Base-by-base conservation (phyloP, 768 basidiomycete genomes). In the Trametes elegans region DNA sequence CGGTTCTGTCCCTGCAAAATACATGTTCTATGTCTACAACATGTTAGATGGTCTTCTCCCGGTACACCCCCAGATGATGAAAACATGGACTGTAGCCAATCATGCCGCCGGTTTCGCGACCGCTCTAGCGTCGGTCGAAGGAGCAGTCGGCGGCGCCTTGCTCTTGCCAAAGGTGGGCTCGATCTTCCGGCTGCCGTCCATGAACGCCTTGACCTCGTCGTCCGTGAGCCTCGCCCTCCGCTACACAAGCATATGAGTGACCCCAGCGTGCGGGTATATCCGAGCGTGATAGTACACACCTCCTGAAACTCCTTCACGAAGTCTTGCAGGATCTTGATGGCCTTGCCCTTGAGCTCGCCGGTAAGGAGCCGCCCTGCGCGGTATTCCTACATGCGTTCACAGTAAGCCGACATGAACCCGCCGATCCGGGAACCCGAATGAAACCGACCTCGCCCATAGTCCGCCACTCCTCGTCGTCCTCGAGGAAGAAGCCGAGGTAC, bases 401-500 rank as follows among this genome's bases (percentile, higher is more conserved):
- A n/a, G 14, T 11, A 18, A 48, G 29, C 38, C 27, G 7, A 31
- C 4, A 40, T 18, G 26, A 32, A 7, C 13, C 10, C 24, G n/a
- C 24, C 16, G 16, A 7, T 21, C 45, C n/a, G 28, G 28, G 5
- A 7, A 9, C 4, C 6, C 3, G 9, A 29, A 8, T 5, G 23
- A 13, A 1, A 66, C 83, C 57, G 61, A 93, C 95, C 74, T 84
- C 81, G 28, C 85, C 90, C 47, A 98, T 69, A 63, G 74, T 76
- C 59, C 78, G 83, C 55, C 97, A 76, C 73, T 91, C 88, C n/a
- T 83, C 90, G 57, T 98, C 97, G 63, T 97, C 91, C 1, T 98
- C 95, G 68, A 97, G 74, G 71, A 98, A 97, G 80, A 98, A 98
- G 10, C 84, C 80, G 59, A 99, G 69, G 70, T 97, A 99, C 72